Conservation (phyloP, 306 rosid genomes). For the Quercus robur region DNA sequence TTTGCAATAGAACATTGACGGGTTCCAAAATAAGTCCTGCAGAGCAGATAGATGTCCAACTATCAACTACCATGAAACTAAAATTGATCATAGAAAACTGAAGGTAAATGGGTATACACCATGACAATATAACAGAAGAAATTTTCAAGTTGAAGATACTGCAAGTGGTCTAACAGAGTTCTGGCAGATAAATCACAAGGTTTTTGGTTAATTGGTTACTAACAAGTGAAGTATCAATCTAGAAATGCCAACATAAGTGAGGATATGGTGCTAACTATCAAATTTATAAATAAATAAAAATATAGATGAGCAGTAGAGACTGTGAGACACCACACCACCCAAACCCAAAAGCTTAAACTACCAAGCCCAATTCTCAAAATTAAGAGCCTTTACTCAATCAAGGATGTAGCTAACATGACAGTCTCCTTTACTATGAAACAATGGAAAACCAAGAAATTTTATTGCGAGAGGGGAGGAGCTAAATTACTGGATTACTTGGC, state of each 20-base stretch:
- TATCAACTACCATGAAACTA: conserved; percentile 6
- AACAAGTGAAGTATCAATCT: not conserved
- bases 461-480: too few species aligned
- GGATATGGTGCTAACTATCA: not conserved
- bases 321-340: not conserved
- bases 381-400: not conserved
- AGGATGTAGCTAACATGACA: not conserved
- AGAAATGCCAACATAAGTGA: not conserved
- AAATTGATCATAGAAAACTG: not conserved
- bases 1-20: conserved; percentile 52
- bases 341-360: not conserved
- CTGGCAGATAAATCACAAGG: not conserved
- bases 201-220: not conserved
- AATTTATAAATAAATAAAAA: not conserved
- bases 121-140: not conserved
- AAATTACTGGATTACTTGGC: too few species aligned
- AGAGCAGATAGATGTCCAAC: conserved; percentile 21
- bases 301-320: not conserved
- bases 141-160: not conserved
- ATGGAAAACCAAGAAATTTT: too few species aligned
- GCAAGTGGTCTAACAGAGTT: not conserved
- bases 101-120: not conserved
- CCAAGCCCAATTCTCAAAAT: not conserved
- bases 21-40: conserved; percentile 72
- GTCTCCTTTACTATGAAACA: not conserved